Base-by-base conservation (phyloP, 768 basidiomycete genomes). In the Mrakia hoshinonis region DNA sequence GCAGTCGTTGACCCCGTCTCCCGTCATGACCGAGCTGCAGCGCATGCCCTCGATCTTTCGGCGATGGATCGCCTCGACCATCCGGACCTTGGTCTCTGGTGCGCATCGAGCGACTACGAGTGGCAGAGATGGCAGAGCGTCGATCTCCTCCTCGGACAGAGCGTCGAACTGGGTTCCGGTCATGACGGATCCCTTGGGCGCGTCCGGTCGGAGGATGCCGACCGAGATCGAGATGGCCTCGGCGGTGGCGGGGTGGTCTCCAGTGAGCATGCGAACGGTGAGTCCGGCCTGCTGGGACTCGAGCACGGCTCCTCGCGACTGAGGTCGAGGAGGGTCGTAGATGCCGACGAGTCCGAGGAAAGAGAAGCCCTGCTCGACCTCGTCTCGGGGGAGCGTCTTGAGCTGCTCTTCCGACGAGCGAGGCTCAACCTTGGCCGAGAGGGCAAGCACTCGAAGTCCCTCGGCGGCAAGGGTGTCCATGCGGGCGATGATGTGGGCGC, bases 51-150 rank as follows among this genome's bases (percentile, higher is more conserved):
- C 52, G 36, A 48, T 82, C 65, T 82, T 83, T 43, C 85, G 80
- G 39, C 85, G 81, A 74, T 85, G 85, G 9, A 85, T 82, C 18
- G 85, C 85, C 68, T 85, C 83, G 55, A 86, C 85, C 85, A 84
- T 85, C 26, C 81, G 80, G 6, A 83, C 83, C 79, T 84, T 84
- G 36, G 83, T 84, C 74, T 83, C 81, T 0, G 84, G 72, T 13
- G 72, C 84, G 75, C 85, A 86, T 36, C 85, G 83, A 65, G 85
- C 85, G 71, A 87, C 83, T 65, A 86, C 85, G 18, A 85, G 81
- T 0, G 85, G 86, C 4, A 86, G 80, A 70, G 80, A 75, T 1
- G 79, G 79, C 10, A 83, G 75, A 0, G 77, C 77, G 70, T 85
- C 85, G 67, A 87, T 82, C 76, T 86, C 81, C 48, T 82, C 81